These are phyloP conservation scores for Astrothelium macrocarpum DNA, from an alignment of 495 filamentous ascomycete genomes.

Conservation along the genomic window DNA sequence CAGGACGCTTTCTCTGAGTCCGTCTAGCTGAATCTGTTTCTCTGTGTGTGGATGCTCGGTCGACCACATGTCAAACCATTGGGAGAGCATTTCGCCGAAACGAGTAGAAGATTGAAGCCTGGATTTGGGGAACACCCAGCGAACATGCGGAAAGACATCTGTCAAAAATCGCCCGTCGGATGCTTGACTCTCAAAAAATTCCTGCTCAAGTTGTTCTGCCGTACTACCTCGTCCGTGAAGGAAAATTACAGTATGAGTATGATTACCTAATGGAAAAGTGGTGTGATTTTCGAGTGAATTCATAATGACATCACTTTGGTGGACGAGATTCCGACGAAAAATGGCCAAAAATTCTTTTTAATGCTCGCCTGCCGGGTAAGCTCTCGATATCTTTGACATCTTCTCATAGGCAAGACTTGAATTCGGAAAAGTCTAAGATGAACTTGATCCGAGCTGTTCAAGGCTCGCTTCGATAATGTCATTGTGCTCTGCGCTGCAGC, in stretches of 20 bases:
- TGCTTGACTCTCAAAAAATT: conserved; percentile 24
- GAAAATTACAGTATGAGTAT: conserved; percentile 24
- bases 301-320: too few relatives aligned
- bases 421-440: too few relatives aligned
- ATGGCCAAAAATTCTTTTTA: too few relatives aligned
- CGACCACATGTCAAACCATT: conserved; percentile 27
- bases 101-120: conserved; percentile 10
- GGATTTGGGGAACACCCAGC: conserved; percentile 20
- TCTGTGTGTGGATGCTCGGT: conserved; percentile 16
- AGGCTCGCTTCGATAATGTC: too few relatives aligned
- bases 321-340: too few relatives aligned
- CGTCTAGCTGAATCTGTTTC: conserved; percentile 11
- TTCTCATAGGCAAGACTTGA: too few relatives aligned
- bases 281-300: too few relatives aligned
- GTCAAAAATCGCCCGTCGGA: conserved; percentile 15
- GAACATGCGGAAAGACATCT: conserved; percentile 18
- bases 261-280: conserved; percentile 3
- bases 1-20: conserved; percentile 6
- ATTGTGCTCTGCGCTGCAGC: too few relatives aligned
- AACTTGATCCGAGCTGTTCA: too few relatives aligned
- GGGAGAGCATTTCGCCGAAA: conserved; percentile 13
- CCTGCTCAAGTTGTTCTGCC: conserved; percentile 16
- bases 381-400: too few relatives aligned
- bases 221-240: conserved; percentile 25
- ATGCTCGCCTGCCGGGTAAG: too few relatives aligned